Evolutionary conservation across 306 rosid species (phyloP), one percentile per base, ranked within the genome.

Genomic region (Trifolium pratense): DNA sequence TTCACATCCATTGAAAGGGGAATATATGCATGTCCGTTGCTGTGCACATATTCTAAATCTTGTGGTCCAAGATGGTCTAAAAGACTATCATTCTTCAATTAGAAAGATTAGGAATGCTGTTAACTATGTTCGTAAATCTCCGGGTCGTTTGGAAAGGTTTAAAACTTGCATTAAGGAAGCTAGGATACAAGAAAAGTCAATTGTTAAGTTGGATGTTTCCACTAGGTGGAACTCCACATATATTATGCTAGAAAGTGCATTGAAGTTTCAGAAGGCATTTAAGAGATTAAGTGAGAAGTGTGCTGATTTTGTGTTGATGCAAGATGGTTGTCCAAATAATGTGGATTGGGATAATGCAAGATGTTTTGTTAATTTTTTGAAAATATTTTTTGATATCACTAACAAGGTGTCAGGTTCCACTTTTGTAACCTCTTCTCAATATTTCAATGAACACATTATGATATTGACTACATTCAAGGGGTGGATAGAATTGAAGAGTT

Each of bases 231-330:
- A 36, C 40, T 9, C 25, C 17, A 66, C 56, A 5, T 64, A 36
- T 23, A 7, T 46, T 25, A 76, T 81, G 68, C 17, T 81, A 7
- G 18, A 65, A 1, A 7, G 9, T 18, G 62, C 59, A 6, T 42
- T 49, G 7, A 77, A 29, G 7, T 66, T 51, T 60, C 3, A 58
- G 4, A 42, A 68, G 1, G 55, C 36, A 5, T 77, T 81, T 39
- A 7, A 39, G 11, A 49, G 15, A 1, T 36, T 61, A 2, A 46
- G 59, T 14, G 74, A 56, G 6, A 15, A 21, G 2, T 10, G 58
- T 78, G 32, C 0, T 15, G 25, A 12, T 0, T 78, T 16, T 68
- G 6, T 4, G 8, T 1, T 18, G 15, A 2, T 53, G 21, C 7
- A 46, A 32, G 39, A 23, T 16, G 42, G 51, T 13, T 34, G 69